These are phyloP conservation scores for Botrytis deweyae DNA, from an alignment of 2,329 filamentous ascomycete genomes.

Conservation along the genomic window DNA sequence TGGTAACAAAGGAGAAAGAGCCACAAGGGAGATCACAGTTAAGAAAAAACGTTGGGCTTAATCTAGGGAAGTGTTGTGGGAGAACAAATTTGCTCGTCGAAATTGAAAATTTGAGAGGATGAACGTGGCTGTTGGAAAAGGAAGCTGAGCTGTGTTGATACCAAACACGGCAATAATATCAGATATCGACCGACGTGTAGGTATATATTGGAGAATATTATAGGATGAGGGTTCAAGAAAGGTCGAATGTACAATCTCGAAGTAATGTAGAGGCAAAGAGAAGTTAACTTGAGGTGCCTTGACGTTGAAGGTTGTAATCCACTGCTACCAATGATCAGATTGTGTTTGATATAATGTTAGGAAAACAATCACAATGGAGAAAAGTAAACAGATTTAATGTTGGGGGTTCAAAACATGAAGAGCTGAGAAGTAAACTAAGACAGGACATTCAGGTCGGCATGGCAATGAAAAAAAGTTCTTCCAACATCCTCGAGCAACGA, in stretches of 20 bases:
- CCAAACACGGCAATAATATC: background rate
- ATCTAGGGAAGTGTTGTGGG: background rate
- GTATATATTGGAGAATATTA: background rate
- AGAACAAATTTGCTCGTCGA: background rate
- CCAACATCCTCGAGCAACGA: background rate
- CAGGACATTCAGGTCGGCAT: background rate
- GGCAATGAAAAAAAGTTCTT: background rate
- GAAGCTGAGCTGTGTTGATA: background rate
- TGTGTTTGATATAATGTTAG: background rate
- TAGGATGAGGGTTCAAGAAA: background rate
- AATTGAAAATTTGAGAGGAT: background rate
- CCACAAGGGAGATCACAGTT: background rate
- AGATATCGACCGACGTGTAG: background rate
- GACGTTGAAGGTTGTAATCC: background rate
- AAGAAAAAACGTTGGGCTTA: background rate
- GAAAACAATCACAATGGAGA: background rate
- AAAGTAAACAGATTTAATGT: background rate
- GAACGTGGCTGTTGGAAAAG: background rate
- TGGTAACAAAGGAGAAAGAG: background rate
- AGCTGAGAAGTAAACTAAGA: background rate
- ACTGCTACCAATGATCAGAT: conserved; percentile 2
- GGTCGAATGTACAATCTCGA: background rate
- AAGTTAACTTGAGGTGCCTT: background rate
- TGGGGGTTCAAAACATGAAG: background rate
- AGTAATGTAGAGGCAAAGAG: background rate